Percentiles rank a stretch among this genome's conserved stretches.
These are phyloP conservation scores for Penicillium herquei DNA, from an alignment of 495 filamentous ascomycete genomes.

Conservation along the genomic window DNA sequence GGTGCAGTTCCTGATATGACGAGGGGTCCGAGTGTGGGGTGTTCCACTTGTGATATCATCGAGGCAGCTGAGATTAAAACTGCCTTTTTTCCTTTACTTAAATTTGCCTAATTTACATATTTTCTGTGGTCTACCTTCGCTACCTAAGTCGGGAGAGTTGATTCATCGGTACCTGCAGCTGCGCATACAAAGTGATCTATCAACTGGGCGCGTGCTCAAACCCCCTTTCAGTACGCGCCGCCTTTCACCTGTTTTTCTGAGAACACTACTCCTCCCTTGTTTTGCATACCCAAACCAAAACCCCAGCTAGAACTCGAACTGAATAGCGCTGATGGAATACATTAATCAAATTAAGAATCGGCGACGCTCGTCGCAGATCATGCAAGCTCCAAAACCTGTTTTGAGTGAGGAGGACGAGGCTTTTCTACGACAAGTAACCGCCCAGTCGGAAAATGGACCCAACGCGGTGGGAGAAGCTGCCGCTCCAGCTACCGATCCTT, in stretches of 20 bases:
- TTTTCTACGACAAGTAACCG: constrained; percentile 50
- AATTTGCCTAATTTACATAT: not conserved
- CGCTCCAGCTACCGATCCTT: not conserved
- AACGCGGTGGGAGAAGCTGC: not conserved
- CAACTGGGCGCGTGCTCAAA: constrained; percentile 7
- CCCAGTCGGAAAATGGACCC: constrained; percentile 23
- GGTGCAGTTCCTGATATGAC: not conserved
- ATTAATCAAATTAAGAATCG: constrained; percentile 38
- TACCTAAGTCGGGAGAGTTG: not conserved
- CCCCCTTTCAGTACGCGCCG: constrained; percentile 12
- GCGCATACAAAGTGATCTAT: constrained; percentile 13
- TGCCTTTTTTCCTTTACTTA: not conserved
- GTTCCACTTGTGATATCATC: not conserved
- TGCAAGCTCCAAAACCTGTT: constrained; percentile 44
- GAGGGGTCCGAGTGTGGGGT: not conserved
- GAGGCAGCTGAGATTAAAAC: not conserved
- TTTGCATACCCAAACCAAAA: not conserved
- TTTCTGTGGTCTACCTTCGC: not conserved
- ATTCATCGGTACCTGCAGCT: constrained; percentile 5
- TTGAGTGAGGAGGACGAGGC: constrained; percentile 55
- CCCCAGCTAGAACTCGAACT: not conserved
- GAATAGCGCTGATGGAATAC: constrained; percentile 38
- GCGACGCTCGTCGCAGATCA: constrained; percentile 25
- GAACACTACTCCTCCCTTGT: not conserved
- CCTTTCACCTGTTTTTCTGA: constrained; percentile 8